A percentile compares a stretch with the other conserved stretches of the same genome.
phyloP scores from a whole-genome alignment of 2,329 filamentous ascomycete species.

The Rutstroemia sydowiana region DNA sequence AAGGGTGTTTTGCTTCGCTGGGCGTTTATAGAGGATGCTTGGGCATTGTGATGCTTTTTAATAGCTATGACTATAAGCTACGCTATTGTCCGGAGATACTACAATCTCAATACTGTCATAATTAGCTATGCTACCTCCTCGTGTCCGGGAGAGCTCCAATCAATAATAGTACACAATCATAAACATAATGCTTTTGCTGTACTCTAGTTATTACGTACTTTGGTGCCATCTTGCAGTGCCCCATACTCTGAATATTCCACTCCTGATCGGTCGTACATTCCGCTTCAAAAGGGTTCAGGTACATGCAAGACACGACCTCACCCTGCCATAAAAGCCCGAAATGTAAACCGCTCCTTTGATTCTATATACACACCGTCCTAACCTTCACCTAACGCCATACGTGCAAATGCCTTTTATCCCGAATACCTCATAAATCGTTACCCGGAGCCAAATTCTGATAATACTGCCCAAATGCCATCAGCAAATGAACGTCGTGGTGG shows the following conservation, averaged over 20 bases:
- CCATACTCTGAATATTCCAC: no score
- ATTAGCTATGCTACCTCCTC: background rate
- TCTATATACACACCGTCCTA: background rate
- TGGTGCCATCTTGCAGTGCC: no score
- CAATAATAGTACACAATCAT: background rate
- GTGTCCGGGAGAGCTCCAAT: background rate
- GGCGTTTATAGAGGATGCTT: background rate
- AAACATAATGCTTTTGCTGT: background rate
- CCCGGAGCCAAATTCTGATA: constrained; percentile 23
- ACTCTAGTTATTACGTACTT: no score
- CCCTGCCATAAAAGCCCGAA: background rate
- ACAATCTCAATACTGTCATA: background rate
- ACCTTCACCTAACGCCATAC: constrained; percentile 11
- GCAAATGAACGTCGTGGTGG: constrained; percentile 15
- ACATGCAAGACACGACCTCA: no score
- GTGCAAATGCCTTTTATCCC: background rate
- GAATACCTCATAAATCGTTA: constrained; percentile 9
- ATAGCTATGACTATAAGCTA: background rate
- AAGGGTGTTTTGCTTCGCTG: background rate
- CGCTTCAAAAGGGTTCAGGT: no score
- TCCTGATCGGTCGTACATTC: no score
- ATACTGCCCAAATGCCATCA: constrained; percentile 23
- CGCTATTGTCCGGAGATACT: background rate
- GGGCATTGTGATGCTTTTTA: background rate
- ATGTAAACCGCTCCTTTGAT: background rate